Base-by-base conservation (phyloP, 2,329 filamentous ascomycete species). In the Chalara sp. region DNA sequence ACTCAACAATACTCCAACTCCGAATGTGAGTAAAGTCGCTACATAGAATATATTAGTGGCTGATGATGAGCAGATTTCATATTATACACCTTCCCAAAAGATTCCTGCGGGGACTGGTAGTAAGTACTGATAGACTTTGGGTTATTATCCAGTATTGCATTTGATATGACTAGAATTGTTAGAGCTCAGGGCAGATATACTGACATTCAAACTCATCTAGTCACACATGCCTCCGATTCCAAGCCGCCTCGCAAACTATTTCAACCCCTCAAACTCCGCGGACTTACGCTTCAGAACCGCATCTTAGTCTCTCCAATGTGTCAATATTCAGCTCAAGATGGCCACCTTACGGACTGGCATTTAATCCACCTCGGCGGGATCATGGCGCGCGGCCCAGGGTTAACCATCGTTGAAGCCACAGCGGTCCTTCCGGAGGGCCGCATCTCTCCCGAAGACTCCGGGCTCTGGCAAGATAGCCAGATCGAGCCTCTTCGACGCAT, bases 331-430 rank as follows among this genome's bases (percentile, higher is more conserved):
- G 78, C 81, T 10, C 65, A 83, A 39, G 76, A 85, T 63, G 82
- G 90, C 47, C 84, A 92, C 67, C 73, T 85, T 57, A 91, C 86
- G 3, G 78, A 86, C 65, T 95, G 82, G 78, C 89, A 95, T 66
- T 72, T 91, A 47, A 82, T 89, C 45, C 74, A 90, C 37, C 74
- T 90, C 37, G 87, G 89, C 53, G 83, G 87, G 54, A 89, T 89
- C 59, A 78, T 87, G 28, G 75, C 85, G 57, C 81, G 85, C 54
- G 89, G 89, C 21, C 48, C 48, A 4, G 47, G 47, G 10, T 44
- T 63, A 13, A 56, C 53, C 8, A 57, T 61, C 30, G 46, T 61
- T 33, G 60, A 64, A 48, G 59, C 61, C 5, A 62, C 59, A 6
- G 52, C 55, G 6, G 60, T 63, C 4, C 47, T 46, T 32, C 47